phyloP scores from a whole-genome alignment of 108 stramenopile genomes.

The Cyclotella distinguenda region DNA sequence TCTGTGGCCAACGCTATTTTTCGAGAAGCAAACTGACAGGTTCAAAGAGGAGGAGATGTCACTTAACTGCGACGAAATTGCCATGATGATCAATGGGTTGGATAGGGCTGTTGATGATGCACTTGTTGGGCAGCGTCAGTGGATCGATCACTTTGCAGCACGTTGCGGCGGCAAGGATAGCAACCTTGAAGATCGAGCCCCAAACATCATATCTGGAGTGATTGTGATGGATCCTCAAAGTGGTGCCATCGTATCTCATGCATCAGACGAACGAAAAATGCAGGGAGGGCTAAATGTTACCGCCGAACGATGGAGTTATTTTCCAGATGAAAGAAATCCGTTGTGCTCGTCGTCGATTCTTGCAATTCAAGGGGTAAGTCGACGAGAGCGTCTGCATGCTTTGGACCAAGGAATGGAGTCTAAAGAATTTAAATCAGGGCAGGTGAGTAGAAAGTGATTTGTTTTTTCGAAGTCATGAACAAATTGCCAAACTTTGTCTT shows the following conservation, averaged over 20 bases:
- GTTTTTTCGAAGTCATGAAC: too few relatives aligned
- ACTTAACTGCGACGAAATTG: constrained; percentile 33
- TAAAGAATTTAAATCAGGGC: constrained; percentile 31
- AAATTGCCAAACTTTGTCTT: too few relatives aligned
- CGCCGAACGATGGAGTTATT: constrained; percentile 1
- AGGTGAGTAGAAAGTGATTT: constrained; percentile 17
- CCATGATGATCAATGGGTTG: constrained; percentile 44
- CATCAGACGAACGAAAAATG: constrained; percentile 28
- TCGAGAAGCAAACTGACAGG: constrained; percentile 57
- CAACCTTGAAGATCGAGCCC: neutral
- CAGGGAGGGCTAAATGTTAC: constrained; percentile 5
- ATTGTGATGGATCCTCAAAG: constrained; percentile 51
- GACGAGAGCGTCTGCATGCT: constrained; percentile 62
- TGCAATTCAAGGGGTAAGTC: constrained; percentile 80
- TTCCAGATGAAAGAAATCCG: constrained; percentile 50
- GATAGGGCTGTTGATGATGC: constrained; percentile 47
- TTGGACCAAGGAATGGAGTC: constrained; percentile 50
- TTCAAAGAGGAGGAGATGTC: constrained; percentile 49
- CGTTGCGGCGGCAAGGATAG: constrained; percentile 5
- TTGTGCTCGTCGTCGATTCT: constrained; percentile 63
- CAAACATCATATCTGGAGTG: constrained; percentile 27
- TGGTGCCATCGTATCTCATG: constrained; percentile 37
- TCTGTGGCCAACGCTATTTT: constrained; percentile 69
- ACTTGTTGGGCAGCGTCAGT: constrained; percentile 9
- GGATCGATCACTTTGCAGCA: constrained; percentile 2